A percentile compares a stretch with the other conserved stretches of the same genome.
Conservation (phyloP, 1,284 basidiomycete species). For the Boletellus deceptivus region DNA sequence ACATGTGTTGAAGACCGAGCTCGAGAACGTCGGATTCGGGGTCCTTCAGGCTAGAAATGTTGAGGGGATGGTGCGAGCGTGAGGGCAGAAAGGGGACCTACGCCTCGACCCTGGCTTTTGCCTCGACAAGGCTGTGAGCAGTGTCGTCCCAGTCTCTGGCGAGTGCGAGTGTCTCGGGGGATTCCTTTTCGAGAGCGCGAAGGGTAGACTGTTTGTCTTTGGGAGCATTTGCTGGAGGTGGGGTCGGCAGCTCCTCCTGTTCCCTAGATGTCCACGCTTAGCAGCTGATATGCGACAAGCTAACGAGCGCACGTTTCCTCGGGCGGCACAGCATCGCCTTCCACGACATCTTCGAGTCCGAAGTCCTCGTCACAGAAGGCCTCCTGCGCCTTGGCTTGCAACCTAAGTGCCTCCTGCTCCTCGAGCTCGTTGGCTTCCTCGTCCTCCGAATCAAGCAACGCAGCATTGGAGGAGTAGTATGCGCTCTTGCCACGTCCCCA, state of each 20-base stretch:
- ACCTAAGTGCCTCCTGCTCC: constrained; percentile 79
- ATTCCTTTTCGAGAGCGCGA: constrained; percentile 75
- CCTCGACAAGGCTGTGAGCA: constrained; percentile 50
- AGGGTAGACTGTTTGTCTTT: constrained; percentile 65
- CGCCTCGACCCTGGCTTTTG: constrained; percentile 56
- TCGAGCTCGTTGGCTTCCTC: constrained; percentile 86
- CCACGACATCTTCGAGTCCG: constrained; percentile 70
- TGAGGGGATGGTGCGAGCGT: constrained; percentile 1
- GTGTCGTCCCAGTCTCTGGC: constrained; percentile 77
- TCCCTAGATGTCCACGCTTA: constrained; percentile 27
- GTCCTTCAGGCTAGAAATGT: constrained; percentile 44
- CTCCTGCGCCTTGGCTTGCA: constrained; percentile 78
- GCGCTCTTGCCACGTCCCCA: constrained; percentile 79
- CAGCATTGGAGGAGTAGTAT: constrained; percentile 86
- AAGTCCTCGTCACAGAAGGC: constrained; percentile 80
- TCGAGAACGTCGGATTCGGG: constrained; percentile 48
- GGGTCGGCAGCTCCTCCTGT: constrained; percentile 34
- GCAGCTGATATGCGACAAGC: background rate
- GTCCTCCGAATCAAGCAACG: constrained; percentile 76
- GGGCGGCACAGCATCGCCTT: constrained; percentile 34
- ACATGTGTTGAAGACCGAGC: constrained; percentile 68
- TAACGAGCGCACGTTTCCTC: constrained; percentile 40
- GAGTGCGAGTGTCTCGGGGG: constrained; percentile 75
- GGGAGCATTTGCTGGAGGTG: constrained; percentile 34
- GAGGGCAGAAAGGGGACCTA: constrained; percentile 35